Evolutionary conservation across 1,139 yeast genomes (phyloP).

Genomic region (Yamadazyma diospyri): DNA sequence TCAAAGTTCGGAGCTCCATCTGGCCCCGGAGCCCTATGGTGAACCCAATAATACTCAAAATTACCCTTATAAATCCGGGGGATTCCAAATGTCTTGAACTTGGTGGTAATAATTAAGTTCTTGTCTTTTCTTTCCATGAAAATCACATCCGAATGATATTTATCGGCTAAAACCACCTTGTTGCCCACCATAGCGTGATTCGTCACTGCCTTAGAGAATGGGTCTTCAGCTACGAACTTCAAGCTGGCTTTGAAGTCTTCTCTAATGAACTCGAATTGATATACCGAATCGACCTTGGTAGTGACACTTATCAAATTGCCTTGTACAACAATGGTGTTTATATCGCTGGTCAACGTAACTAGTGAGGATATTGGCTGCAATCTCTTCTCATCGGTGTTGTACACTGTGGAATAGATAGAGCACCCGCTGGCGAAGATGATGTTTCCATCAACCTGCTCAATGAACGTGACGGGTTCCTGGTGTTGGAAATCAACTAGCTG

Average conservation of each 20-base stretch:
- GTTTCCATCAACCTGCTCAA: conserved; percentile 33
- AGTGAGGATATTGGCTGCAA: conserved; percentile 28
- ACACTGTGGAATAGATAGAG: conserved; percentile 33
- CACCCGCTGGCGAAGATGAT: conserved; percentile 35
- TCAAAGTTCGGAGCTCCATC: not conserved
- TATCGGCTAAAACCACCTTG: conserved; percentile 39
- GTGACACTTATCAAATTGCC: conserved; percentile 26
- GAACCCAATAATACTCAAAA: conserved; percentile 35
- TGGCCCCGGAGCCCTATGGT: too few species aligned
- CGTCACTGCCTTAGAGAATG: conserved; percentile 35
- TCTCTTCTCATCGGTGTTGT: conserved; percentile 35
- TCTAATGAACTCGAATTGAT: conserved; percentile 20
- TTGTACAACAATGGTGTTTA: conserved; percentile 29
- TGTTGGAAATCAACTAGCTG: conserved; percentile 38
- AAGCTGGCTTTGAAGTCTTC: conserved; percentile 11
- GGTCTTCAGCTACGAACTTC: conserved; percentile 26
- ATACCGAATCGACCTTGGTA: conserved; percentile 41
- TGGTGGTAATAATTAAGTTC: conserved; percentile 7
- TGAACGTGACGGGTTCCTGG: conserved; percentile 31
- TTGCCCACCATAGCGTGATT: conserved; percentile 30
- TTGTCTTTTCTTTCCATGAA: conserved; percentile 19
- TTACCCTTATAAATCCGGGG: conserved; percentile 37
- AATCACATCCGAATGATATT: conserved; percentile 37
- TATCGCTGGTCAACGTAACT: conserved; percentile 33
- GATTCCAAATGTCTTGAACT: conserved; percentile 31